Evolutionary conservation across 1,284 basidiomycete genomes (phyloP).

Genomic region (Cryptococcus depauperatus): DNA sequence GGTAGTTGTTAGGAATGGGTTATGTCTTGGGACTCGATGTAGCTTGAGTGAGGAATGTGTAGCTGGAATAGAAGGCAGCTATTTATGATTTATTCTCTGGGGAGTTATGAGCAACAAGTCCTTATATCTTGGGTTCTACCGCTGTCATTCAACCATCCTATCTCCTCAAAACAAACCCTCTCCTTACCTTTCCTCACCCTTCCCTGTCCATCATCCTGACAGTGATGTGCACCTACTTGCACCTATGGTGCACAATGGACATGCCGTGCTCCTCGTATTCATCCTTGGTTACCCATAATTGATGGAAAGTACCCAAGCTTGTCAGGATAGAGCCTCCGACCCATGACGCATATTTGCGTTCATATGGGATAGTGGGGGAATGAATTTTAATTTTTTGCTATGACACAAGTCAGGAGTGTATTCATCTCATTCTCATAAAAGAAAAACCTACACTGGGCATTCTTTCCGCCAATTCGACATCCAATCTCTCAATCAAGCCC

Average conservation of each 20-base stretch:
- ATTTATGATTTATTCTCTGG: no score
- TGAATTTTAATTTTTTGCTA: conserved; percentile 65
- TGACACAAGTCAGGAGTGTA: not conserved
- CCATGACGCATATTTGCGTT: conserved; percentile 84
- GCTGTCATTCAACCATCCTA: no score
- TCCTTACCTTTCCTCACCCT: no score
- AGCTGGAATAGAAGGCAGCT: no score
- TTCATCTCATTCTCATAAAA: not conserved
- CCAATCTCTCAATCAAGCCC: conserved; percentile 78
- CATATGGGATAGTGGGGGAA: conserved; percentile 76
- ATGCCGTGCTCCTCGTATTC: conserved; percentile 65
- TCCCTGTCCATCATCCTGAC: not conserved
- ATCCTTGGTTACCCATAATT: conserved; percentile 85
- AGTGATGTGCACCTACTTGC: no score
- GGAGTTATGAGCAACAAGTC: no score
- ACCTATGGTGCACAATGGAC: conserved; percentile 44
- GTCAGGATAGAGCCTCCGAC: conserved; percentile 87
- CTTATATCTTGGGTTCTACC: no score
- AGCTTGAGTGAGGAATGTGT: no score
- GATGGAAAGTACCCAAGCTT: conserved; percentile 91
- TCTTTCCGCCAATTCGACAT: conserved; percentile 65
- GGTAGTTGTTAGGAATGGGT: no score
- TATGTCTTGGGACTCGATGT: no score
- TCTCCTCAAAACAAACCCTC: no score
- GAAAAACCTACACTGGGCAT: conserved; percentile 64